Percentiles rank a stretch among this genome's conserved stretches.
phyloP scores from a whole-genome alignment of 768 basidiomycete genomes.

The Pisolithus microcarpus region DNA sequence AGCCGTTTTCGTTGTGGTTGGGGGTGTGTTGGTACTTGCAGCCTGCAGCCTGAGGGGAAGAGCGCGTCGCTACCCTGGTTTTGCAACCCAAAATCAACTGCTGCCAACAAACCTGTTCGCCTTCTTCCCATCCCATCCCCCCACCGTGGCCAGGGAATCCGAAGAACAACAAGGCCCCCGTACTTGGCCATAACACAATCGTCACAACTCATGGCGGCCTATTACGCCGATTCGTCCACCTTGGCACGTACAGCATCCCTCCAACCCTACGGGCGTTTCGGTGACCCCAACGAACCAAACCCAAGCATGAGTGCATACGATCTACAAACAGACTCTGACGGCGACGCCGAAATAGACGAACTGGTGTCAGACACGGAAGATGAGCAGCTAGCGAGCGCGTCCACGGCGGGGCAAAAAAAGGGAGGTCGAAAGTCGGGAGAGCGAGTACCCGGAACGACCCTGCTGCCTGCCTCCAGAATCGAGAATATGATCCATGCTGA shows the following conservation, averaged over 20 bases:
- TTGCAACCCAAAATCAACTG: constrained; percentile 7
- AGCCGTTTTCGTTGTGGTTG: too few species aligned
- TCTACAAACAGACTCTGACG: constrained; percentile 28
- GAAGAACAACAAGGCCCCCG: constrained; percentile 4
- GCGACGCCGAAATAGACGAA: constrained; percentile 28
- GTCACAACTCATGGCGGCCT: constrained; percentile 24
- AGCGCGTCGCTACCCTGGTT: constrained; percentile 18
- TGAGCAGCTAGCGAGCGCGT: constrained; percentile 21
- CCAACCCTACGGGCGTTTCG: constrained; percentile 23
- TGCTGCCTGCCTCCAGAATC: constrained; percentile 58
- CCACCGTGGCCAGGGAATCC: constrained; percentile 3
- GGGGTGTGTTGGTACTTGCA: too few species aligned
- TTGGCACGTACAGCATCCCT: constrained; percentile 27
- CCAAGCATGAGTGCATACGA: constrained; percentile 25
- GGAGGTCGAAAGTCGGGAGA: constrained; percentile 26
- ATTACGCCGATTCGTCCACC: constrained; percentile 22
- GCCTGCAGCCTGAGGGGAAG: too few species aligned
- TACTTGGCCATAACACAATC: constrained; percentile 4
- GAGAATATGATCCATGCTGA: constrained; percentile 78
- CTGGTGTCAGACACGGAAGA: constrained; percentile 29
- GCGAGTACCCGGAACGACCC: constrained; percentile 57
- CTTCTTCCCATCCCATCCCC: neutral
- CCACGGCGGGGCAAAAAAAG: constrained; percentile 19
- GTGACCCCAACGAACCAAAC: constrained; percentile 19
- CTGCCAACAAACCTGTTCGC: constrained; percentile 3